Evolutionary conservation across 2,329 filamentous ascomycete genomes (phyloP).

Genomic region (Colletotrichum phormii): DNA sequence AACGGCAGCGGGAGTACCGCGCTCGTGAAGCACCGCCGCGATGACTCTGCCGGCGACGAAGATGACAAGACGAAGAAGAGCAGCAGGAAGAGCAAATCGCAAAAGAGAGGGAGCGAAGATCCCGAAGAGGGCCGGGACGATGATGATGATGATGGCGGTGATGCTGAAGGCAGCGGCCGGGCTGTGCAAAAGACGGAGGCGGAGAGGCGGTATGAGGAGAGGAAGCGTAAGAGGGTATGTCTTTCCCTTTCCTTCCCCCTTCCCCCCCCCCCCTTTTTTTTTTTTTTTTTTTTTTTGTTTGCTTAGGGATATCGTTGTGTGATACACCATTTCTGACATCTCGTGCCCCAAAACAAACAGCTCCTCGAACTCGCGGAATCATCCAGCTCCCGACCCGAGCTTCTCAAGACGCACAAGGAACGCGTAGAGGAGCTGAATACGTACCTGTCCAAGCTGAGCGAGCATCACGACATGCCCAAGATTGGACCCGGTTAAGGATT

Average conservation of each 20-base stretch:
- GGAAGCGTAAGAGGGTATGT: constrained; percentile 81
- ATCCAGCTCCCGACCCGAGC: constrained; percentile 71
- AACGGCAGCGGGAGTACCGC: constrained; percentile 46
- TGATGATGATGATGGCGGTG: constrained; percentile 29
- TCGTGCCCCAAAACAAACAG: constrained; percentile 54
- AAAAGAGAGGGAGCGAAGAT: constrained; percentile 42
- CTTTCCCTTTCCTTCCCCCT: not conserved
- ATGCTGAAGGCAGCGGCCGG: constrained; percentile 36
- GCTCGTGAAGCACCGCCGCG: constrained; percentile 56
- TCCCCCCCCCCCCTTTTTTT: too few species aligned
- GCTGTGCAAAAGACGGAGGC: constrained; percentile 80
- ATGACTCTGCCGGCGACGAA: constrained; percentile 41
- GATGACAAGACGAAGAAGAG: constrained; percentile 41
- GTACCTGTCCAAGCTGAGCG: constrained; percentile 90
- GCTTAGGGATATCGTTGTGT: too few species aligned
- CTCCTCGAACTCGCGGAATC: constrained; percentile 81
- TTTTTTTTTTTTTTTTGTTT: too few species aligned
- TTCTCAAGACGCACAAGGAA: constrained; percentile 97
- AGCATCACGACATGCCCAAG: constrained; percentile 96
- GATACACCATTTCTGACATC: too few species aligned
- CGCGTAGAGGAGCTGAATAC: constrained; percentile 95
- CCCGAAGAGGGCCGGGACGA: constrained; percentile 45
- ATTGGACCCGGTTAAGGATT: constrained; percentile 65
- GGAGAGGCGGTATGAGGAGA: constrained; percentile 84
- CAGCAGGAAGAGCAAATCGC: constrained; percentile 36